Percentiles rank a stretch among this genome's conserved stretches.
These are phyloP conservation scores for Mycena polygramma DNA, from an alignment of 768 basidiomycete genomes.

Conservation along the genomic window DNA sequence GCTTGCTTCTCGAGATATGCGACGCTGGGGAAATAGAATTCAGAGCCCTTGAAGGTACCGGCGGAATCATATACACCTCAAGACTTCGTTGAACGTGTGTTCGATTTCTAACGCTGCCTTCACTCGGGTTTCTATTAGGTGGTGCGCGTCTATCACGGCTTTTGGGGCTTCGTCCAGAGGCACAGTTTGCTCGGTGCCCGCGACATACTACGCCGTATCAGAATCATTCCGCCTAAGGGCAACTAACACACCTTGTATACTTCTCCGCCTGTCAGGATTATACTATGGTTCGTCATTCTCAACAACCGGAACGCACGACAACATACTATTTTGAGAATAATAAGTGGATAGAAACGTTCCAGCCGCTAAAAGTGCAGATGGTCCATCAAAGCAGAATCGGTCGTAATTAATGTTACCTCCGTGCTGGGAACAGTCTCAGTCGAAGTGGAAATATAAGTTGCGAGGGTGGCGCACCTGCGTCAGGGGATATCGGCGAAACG, in stretches of 20 bases:
- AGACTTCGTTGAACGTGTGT: slow-evolving; percentile 12
- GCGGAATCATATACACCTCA: neutral
- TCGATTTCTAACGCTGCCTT: neutral
- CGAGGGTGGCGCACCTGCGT: neutral
- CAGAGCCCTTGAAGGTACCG: neutral
- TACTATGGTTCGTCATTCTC: neutral
- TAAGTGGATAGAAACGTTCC: slow-evolving; percentile 7
- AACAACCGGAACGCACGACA: neutral
- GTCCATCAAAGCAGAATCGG: too few species aligned
- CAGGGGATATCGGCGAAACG: slow-evolving; percentile 13
- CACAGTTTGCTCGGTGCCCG: slow-evolving; percentile 13
- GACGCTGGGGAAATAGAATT: neutral
- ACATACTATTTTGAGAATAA: slow-evolving; percentile 29
- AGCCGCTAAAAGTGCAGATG: neutral
- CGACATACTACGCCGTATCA: slow-evolving; percentile 14
- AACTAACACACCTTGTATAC: slow-evolving; percentile 6
- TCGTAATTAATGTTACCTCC: neutral
- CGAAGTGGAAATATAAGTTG: neutral
- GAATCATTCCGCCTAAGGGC: neutral
- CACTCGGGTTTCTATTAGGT: neutral
- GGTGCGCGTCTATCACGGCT: slow-evolving; percentile 4
- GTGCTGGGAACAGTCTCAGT: neutral
- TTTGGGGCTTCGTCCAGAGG: slow-evolving; percentile 8
- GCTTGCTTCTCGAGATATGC: slow-evolving; percentile 21
- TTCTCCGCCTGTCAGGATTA: slow-evolving; percentile 10